Conservation (phyloP, 2,329 filamentous ascomycete genomes). For the Xylariaceae sp. region DNA sequence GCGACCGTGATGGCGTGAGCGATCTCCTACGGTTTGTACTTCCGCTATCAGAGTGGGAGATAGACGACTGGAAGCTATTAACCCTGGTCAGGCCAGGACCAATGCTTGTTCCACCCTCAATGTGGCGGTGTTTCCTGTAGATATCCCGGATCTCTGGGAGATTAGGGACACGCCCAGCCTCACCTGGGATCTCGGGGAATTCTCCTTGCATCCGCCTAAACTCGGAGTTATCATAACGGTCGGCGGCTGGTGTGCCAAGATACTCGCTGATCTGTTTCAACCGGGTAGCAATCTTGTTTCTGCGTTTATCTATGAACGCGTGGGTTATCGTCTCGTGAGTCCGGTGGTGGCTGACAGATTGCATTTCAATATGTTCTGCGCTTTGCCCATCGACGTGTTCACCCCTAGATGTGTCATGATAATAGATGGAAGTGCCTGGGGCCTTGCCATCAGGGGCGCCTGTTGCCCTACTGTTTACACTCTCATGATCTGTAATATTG, state of each 20-base stretch:
- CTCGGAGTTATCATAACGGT: slow-evolving; percentile 44
- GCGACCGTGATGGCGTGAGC: slow-evolving; percentile 21
- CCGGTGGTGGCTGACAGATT: neutral
- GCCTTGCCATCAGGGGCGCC: neutral
- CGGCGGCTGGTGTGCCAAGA: slow-evolving; percentile 43
- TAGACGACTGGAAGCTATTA: slow-evolving; percentile 35
- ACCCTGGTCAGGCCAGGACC: slow-evolving; percentile 34
- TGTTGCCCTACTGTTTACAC: neutral
- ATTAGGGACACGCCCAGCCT: slow-evolving; percentile 40
- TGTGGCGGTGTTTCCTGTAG: slow-evolving; percentile 34
- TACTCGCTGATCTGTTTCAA: slow-evolving; percentile 41
- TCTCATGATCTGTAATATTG: slow-evolving; percentile 8
- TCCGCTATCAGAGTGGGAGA: slow-evolving; percentile 13
- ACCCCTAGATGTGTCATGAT: neutral
- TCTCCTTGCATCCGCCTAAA: slow-evolving; percentile 43
- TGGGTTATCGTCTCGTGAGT: neutral
- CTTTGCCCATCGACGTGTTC: neutral
- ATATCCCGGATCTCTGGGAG: slow-evolving; percentile 36
- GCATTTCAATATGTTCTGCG: slow-evolving; percentile 5
- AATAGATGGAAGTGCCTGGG: neutral
- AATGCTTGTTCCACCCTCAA: slow-evolving; percentile 29
- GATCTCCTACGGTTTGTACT: slow-evolving; percentile 17
- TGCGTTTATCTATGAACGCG: slow-evolving; percentile 27
- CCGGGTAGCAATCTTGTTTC: slow-evolving; percentile 39
- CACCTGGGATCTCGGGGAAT: slow-evolving; percentile 55